Percentiles rank a stretch among this genome's conserved stretches.
Evolutionary conservation across 2,329 filamentous ascomycete species (phyloP).

Genomic region (Ophiostoma piceae): DNA sequence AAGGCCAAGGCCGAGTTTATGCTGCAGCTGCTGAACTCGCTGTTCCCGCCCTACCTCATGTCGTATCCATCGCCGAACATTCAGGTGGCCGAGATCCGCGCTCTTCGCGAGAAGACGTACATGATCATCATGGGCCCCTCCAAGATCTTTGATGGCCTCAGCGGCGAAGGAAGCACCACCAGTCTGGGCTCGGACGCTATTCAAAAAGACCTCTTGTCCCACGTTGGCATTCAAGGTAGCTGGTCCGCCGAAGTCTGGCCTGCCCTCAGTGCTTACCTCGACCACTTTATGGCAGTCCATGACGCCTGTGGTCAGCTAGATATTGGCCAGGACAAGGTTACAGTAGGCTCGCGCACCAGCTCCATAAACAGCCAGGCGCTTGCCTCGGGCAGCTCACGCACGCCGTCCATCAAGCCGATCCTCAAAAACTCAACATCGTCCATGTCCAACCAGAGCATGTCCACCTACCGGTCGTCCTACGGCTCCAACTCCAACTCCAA

Average conservation of each 20-base stretch:
- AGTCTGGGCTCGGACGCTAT: neutral
- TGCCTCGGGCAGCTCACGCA: conserved; percentile 7
- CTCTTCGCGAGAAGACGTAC: conserved; percentile 23
- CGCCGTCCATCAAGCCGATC: conserved; percentile 18
- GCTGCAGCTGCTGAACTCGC: conserved; percentile 27
- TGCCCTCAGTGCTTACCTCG: conserved; percentile 22
- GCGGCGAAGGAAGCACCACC: neutral
- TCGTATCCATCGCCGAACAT: conserved; percentile 25
- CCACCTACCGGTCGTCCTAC: conserved; percentile 19
- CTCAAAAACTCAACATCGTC: conserved; percentile 22
- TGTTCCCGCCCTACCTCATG: conserved; percentile 28
- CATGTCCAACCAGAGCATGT: conserved; percentile 18
- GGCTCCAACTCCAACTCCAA: neutral
- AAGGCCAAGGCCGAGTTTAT: conserved; percentile 17
- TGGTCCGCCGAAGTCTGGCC: conserved; percentile 23
- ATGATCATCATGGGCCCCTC: conserved; percentile 18
- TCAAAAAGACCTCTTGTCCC: conserved; percentile 16
- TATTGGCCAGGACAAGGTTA: neutral
- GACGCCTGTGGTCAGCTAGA: neutral
- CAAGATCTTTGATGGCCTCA: neutral
- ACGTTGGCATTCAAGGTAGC: conserved; percentile 18
- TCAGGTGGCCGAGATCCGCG: conserved; percentile 16
- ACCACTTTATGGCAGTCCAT: conserved; percentile 8
- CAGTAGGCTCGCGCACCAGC: neutral
- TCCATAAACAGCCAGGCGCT: conserved; percentile 4